phyloP scores from a whole-genome alignment of 2,329 filamentous ascomycete genomes.

The Diaporthe helianthi region DNA sequence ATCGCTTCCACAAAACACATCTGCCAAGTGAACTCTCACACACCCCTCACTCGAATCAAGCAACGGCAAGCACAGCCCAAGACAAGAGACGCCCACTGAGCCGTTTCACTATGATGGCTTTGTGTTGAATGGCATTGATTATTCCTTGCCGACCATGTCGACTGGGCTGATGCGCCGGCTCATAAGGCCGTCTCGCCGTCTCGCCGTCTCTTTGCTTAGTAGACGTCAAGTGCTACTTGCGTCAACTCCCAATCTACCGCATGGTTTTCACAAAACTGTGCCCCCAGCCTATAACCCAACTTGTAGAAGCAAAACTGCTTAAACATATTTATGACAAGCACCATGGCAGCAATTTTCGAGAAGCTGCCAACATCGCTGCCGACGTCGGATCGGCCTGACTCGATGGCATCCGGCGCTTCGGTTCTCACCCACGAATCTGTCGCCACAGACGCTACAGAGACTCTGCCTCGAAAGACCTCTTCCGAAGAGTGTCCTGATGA shows the following conservation, averaged over 20 bases:
- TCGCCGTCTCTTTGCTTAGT: slow-evolving; percentile 7
- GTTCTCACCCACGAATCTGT: slow-evolving; percentile 26
- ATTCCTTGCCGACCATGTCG: slow-evolving; percentile 17
- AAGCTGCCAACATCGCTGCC: slow-evolving; percentile 24
- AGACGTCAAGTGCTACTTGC: not conserved
- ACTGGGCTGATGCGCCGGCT: slow-evolving; percentile 15
- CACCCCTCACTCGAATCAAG: slow-evolving; percentile 24
- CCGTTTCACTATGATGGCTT: slow-evolving; percentile 13
- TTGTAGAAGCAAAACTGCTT: not conserved
- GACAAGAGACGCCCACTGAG: slow-evolving; percentile 16
- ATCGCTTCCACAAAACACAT: slow-evolving; percentile 14
- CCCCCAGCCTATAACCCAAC: not conserved
- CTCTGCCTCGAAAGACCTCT: not conserved
- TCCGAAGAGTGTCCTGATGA: slow-evolving; percentile 23
- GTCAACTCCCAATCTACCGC: slow-evolving; percentile 21
- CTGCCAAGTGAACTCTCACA: slow-evolving; percentile 24
- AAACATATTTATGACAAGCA: slow-evolving; percentile 14
- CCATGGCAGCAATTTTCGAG: slow-evolving; percentile 25
- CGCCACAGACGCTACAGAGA: slow-evolving; percentile 18
- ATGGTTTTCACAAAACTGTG: slow-evolving; percentile 14
- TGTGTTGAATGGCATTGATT: slow-evolving; percentile 20
- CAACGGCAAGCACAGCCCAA: slow-evolving; percentile 11
- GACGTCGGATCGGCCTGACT: slow-evolving; percentile 19
- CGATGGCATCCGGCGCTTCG: slow-evolving; percentile 22
- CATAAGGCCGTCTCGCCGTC: slow-evolving; percentile 16